Evolutionary conservation across 176 grass and related monocot species (phyloP).

Genomic region (Carex parvula): DNA sequence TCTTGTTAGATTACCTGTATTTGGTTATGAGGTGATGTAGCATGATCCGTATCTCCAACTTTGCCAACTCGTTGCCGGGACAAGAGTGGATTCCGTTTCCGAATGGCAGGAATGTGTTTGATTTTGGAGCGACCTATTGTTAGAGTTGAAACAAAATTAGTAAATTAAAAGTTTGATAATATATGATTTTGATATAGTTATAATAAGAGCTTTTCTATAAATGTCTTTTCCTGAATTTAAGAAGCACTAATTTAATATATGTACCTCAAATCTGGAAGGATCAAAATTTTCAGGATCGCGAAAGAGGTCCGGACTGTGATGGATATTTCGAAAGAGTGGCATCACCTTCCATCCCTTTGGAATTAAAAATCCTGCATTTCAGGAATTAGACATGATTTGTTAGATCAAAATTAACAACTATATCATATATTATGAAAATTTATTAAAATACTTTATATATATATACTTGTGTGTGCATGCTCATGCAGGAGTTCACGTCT

Average conservation of each 20-base stretch:
- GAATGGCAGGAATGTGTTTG: conserved; percentile 85
- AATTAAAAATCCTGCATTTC: conserved; percentile 78
- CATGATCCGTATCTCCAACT: conserved; percentile 85
- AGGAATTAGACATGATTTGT: not conserved
- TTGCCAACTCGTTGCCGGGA: conserved; percentile 90
- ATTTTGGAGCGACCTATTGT: conserved; percentile 63
- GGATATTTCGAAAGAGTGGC: conserved; percentile 95
- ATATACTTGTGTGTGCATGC: not conserved
- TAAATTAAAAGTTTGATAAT: not conserved
- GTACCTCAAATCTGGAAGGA: conserved; percentile 90
- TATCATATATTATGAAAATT: not conserved
- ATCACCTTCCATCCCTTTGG: conserved; percentile 99
- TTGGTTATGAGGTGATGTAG: conserved; percentile 85
- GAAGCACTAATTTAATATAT: not conserved
- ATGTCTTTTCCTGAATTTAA: not conserved
- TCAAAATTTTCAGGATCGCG: conserved; percentile 78
- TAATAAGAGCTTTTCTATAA: not conserved
- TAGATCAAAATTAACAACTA: not conserved
- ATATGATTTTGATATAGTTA: not conserved
- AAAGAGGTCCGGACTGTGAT: conserved; percentile 89
- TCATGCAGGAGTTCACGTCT: too few species aligned
- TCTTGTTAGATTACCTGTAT: conserved; percentile 47
- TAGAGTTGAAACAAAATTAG: not conserved
- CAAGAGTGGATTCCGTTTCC: conserved; percentile 85
- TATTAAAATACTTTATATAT: not conserved